phyloP scores from a whole-genome alignment of 1,284 basidiomycete genomes.

The Phellinidium pouzarii region DNA sequence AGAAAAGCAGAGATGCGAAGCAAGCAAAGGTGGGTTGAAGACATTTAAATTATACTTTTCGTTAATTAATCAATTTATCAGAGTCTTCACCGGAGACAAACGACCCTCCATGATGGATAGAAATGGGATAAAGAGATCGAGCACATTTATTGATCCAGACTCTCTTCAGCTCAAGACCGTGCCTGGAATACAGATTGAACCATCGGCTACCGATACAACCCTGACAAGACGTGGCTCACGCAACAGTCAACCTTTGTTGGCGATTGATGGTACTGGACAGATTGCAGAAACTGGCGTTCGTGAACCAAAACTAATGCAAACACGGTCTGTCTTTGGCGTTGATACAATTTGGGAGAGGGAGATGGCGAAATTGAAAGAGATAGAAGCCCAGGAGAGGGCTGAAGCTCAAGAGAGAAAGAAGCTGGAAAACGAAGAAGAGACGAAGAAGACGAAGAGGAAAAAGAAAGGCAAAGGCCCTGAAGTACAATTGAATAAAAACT shows the following conservation, averaged over 20 bases:
- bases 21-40: slow-evolving; percentile 54
- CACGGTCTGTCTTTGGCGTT: slow-evolving; percentile 74
- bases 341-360: slow-evolving; percentile 79
- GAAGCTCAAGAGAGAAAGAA: slow-evolving; percentile 43
- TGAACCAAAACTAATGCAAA: slow-evolving; percentile 28
- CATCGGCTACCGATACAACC: slow-evolving; percentile 34
- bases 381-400: slow-evolving; percentile 55
- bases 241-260: slow-evolving; percentile 50
- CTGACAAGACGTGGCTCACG: slow-evolving; percentile 43
- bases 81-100: slow-evolving; percentile 68
- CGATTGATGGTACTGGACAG: slow-evolving; percentile 45
- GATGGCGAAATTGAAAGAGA: slow-evolving; percentile 63
- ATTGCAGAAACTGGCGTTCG: slow-evolving; percentile 22
- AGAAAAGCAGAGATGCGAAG: slow-evolving; percentile 69
- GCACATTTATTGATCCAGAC: slow-evolving; percentile 67
- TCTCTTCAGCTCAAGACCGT: slow-evolving; percentile 44
- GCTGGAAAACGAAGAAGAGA: slow-evolving; percentile 37
- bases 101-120: slow-evolving; percentile 82
- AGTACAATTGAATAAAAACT: not conserved
- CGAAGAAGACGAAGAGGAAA: slow-evolving; percentile 33
- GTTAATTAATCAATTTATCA: slow-evolving; percentile 25
- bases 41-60: slow-evolving; percentile 7
- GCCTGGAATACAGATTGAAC: slow-evolving; percentile 36
- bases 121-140: slow-evolving; percentile 42
- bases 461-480: slow-evolving; percentile 28